phyloP scores from a whole-genome alignment of 140 eudicot genomes.

The Stevia rebaudiana region DNA sequence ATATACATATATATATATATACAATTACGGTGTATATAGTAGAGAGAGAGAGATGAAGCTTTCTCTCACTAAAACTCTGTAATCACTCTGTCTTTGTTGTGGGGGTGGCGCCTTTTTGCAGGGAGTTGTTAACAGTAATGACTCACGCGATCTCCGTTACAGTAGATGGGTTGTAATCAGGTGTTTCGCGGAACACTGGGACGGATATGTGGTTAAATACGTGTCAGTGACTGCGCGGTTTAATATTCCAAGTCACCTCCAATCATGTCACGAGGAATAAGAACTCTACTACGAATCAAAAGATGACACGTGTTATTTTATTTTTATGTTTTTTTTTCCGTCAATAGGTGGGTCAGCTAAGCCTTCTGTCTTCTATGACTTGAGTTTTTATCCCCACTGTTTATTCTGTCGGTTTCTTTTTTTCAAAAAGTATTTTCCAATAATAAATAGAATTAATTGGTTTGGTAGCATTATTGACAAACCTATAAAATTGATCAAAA shows the following conservation, averaged over 20 bases:
- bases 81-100: constrained; percentile 26
- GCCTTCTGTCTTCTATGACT: constrained; percentile 10
- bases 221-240: constrained; percentile 14
- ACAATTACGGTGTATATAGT: constrained; percentile 17
- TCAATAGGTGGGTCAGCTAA: constrained; percentile 13
- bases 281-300: background rate
- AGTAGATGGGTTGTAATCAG: constrained; percentile 6
- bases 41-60: background rate
- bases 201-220: background rate
- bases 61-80: constrained; percentile 29
- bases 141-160: constrained; percentile 47
- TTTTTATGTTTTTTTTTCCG: background rate
- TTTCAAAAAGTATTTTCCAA: background rate
- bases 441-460: background rate
- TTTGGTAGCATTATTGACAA: background rate
- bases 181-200: constrained; percentile 31
- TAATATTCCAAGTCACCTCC: constrained; percentile 15
- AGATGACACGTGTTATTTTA: constrained; percentile 24
- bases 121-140: constrained; percentile 31
- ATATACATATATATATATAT: background rate
- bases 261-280: constrained; percentile 17
- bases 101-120: constrained; percentile 50
- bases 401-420: constrained; percentile 11
- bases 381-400: background rate
- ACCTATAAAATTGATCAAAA: background rate